A percentile compares a stretch with the other conserved stretches of the same genome.
These are phyloP conservation scores for Rossbeevera mucosa DNA, from an alignment of 768 basidiomycete genomes.

Conservation along the genomic window DNA sequence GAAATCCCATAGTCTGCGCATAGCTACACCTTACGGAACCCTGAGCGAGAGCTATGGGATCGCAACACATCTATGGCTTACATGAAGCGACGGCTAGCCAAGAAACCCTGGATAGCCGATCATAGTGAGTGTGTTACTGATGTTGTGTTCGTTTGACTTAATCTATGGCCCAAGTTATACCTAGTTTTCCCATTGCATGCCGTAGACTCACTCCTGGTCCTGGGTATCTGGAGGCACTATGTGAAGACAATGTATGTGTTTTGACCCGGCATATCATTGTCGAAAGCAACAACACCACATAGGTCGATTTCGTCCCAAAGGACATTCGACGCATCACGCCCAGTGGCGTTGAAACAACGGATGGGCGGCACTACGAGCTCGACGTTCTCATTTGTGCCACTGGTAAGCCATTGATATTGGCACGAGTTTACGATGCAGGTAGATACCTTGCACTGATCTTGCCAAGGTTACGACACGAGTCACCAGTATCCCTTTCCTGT, in stretches of 20 bases:
- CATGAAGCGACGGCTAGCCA: slow-evolving; percentile 48
- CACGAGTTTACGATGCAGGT: neutral
- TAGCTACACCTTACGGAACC: slow-evolving; percentile 39
- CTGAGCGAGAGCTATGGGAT: slow-evolving; percentile 28
- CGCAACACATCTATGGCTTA: slow-evolving; percentile 36
- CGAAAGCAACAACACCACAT: neutral
- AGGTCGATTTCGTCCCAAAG: slow-evolving; percentile 46
- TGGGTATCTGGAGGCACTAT: slow-evolving; percentile 63
- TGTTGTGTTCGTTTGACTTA: neutral
- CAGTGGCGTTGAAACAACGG: slow-evolving; percentile 53
- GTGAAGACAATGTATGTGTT: slow-evolving; percentile 47
- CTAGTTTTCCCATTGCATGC: slow-evolving; percentile 55
- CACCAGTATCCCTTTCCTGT: slow-evolving; percentile 47
- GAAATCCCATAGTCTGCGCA: slow-evolving; percentile 25
- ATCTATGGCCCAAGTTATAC: slow-evolving; percentile 33
- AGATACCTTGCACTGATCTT: neutral
- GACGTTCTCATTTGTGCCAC: slow-evolving; percentile 65
- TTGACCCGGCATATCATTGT: neutral
- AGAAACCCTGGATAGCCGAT: slow-evolving; percentile 48
- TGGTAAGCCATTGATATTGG: slow-evolving; percentile 23
- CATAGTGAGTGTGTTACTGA: neutral
- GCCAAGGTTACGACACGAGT: slow-evolving; percentile 41
- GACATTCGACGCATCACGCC: slow-evolving; percentile 47
- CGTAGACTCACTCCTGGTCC: slow-evolving; percentile 64
- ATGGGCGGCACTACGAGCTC: slow-evolving; percentile 50